Percentiles rank a stretch among this genome's conserved stretches.
phyloP scores from a whole-genome alignment of 768 basidiomycete species.

The Mycena latifolia region DNA sequence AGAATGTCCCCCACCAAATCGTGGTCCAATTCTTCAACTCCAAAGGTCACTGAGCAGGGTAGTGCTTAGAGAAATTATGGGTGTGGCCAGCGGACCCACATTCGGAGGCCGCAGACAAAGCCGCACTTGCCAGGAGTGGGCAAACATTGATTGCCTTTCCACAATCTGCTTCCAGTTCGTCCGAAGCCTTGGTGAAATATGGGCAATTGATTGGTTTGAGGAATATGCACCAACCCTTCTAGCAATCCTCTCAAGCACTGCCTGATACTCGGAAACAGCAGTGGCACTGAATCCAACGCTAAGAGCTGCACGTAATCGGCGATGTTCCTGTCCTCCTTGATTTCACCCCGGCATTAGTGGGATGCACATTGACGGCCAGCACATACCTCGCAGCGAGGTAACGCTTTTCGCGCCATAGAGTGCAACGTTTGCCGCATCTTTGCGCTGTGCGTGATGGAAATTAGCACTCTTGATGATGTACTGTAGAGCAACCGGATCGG shows the following conservation, averaged over 20 bases:
- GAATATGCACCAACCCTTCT: conserved; percentile 11
- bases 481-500: conserved; percentile 19
- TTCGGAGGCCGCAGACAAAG: conserved; percentile 15
- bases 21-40: conserved; percentile 5
- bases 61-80: conserved; percentile 3
- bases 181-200: conserved; percentile 4
- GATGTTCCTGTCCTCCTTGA: conserved; percentile 15
- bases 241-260: conserved; percentile 14
- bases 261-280: conserved; percentile 17
- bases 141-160: conserved; percentile 19
- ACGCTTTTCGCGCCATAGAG: conserved; percentile 18
- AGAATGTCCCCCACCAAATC: conserved; percentile 7
- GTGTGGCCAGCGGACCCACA: background rate
- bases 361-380: background rate
- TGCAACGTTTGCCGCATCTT: conserved; percentile 12
- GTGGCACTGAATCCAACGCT: conserved; percentile 10
- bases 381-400: conserved; percentile 15
- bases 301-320: conserved; percentile 17
- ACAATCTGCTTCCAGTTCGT: conserved; percentile 7
- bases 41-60: conserved; percentile 7
- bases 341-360: background rate
- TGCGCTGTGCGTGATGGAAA: conserved; percentile 17
- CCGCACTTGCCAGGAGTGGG: conserved; percentile 14
- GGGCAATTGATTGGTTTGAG: conserved; percentile 4
- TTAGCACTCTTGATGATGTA: conserved; percentile 12